These are phyloP conservation scores for Erodium trifolium DNA, from an alignment of 441 rosid species.

Conservation along the genomic window DNA sequence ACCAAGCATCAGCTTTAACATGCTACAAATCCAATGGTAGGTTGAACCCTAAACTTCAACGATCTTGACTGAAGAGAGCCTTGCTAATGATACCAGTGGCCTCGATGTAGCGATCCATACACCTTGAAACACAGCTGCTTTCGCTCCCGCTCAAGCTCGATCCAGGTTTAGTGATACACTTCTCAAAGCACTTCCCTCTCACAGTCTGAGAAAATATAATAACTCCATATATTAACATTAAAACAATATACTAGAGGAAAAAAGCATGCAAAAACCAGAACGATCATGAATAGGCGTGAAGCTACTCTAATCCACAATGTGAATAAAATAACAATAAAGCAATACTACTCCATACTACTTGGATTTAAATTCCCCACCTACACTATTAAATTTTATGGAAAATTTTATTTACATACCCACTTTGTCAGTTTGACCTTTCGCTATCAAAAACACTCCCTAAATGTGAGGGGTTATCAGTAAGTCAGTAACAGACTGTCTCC, in stretches of 20 bases:
- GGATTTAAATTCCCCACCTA: background rate
- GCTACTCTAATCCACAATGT: background rate
- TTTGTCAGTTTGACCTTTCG: no score
- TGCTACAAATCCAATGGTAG: background rate
- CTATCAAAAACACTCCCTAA: no score
- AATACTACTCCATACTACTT: background rate
- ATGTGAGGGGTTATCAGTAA: no score
- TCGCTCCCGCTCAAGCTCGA: slow-evolving; percentile 82
- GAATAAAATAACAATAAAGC: no score
- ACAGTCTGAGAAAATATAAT: slow-evolving; percentile 43
- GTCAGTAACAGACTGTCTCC: no score
- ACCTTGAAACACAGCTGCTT: slow-evolving; percentile 86
- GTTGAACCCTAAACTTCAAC: slow-evolving; percentile 18
- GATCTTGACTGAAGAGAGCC: slow-evolving; percentile 47
- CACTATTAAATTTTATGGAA: background rate
- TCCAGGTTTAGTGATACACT: slow-evolving; percentile 79
- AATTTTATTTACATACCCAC: no score
- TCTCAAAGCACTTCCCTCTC: slow-evolving; percentile 66
- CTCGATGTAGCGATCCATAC: slow-evolving; percentile 89
- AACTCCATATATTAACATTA: slow-evolving; percentile 1
- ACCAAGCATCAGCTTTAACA: background rate
- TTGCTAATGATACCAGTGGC: slow-evolving; percentile 68
- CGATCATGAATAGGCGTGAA: background rate
- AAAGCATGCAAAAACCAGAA: background rate
- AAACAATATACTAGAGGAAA: background rate